phyloP scores from a whole-genome alignment of 78 protist species.

The Guillardia theta region DNA sequence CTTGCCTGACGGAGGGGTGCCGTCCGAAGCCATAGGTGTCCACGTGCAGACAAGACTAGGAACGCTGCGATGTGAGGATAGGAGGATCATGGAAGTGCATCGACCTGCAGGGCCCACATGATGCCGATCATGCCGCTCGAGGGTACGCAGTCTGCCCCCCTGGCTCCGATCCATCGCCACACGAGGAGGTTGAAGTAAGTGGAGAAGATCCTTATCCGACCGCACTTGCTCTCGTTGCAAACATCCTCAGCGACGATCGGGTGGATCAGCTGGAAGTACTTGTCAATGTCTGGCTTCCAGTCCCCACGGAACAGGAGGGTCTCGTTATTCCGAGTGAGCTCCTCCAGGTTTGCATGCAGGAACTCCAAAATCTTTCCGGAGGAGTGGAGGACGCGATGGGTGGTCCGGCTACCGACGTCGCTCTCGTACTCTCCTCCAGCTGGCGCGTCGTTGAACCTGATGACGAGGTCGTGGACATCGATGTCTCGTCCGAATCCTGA shows the following conservation, averaged over 20 bases:
- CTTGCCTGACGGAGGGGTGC: no score
- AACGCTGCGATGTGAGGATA: no score
- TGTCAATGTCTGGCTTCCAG: neutral
- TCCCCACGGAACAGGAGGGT: neutral
- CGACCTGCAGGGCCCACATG: neutral
- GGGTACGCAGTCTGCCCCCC: neutral
- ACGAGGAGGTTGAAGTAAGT: neutral
- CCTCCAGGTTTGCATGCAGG: no score
- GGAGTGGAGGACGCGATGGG: neutral
- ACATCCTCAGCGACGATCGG: neutral
- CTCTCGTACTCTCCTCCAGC: neutral
- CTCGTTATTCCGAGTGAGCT: neutral
- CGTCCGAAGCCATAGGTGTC: no score
- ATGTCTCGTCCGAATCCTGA: neutral
- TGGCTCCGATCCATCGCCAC: neutral
- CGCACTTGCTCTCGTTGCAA: neutral
- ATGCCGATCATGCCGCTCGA: neutral
- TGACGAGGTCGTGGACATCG: neutral
- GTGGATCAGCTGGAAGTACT: neutral
- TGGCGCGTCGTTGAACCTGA: constrained; percentile 19
- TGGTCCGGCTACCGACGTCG: neutral
- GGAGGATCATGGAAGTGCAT: no score
- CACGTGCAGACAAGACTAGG: no score
- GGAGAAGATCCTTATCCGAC: neutral
- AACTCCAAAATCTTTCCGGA: neutral